Conservation (phyloP, 2,329 filamentous ascomycete genomes). For the Cladophialophora yegresii region DNA sequence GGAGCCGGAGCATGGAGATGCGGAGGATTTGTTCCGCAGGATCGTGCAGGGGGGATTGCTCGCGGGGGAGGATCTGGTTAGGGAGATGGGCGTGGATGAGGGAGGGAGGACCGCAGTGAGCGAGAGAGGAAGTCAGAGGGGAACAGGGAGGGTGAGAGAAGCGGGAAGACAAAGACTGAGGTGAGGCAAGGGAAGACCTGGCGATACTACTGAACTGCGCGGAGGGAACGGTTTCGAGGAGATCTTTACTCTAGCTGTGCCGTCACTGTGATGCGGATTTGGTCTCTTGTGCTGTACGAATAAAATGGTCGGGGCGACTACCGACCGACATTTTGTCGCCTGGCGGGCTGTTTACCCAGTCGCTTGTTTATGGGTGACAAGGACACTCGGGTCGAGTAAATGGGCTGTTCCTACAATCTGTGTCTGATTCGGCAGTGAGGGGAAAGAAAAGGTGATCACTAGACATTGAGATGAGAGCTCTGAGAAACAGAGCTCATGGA, state of each 20-base stretch:
- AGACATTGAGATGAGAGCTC: neutral
- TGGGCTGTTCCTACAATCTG: neutral
- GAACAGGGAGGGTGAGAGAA: neutral
- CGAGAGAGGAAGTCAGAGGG: neutral
- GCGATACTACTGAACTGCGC: neutral
- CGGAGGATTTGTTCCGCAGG: slow-evolving; percentile 15
- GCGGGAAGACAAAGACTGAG: neutral
- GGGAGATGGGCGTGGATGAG: neutral
- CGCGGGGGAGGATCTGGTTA: neutral
- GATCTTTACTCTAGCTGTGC: neutral
- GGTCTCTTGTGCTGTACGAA: neutral
- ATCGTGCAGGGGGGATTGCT: slow-evolving; percentile 18
- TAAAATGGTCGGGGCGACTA: neutral
- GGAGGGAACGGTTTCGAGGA: neutral
- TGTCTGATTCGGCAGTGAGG: neutral
- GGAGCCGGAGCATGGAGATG: neutral
- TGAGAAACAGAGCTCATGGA: neutral
- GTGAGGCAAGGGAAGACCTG: neutral
- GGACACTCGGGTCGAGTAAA: neutral
- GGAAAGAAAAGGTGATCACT: neutral
- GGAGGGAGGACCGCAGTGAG: neutral
- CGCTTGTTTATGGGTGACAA: neutral
- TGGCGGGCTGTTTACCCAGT: neutral
- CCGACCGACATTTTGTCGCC: neutral
- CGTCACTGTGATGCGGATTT: neutral